Evolutionary conservation across 2,329 filamentous ascomycete species (phyloP), one percentile per base, ranked within the genome.

Genomic region (Beauveria scarabaeidicola): DNA sequence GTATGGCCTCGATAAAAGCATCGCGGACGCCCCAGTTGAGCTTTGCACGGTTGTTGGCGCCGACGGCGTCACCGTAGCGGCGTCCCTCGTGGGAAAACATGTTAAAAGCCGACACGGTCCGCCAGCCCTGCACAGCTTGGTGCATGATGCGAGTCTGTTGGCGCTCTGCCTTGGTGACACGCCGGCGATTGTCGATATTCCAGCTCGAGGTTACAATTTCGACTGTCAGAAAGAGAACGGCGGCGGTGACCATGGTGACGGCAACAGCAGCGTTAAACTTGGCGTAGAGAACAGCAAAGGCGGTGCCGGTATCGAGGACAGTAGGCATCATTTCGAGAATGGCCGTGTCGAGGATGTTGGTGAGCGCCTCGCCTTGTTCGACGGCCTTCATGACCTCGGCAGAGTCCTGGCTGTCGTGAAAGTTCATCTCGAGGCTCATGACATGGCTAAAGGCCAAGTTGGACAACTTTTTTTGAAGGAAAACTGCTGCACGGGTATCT

Each of bases 351-450:
- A 89, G 72, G 2, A 89, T 70, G 41, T 81, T 75, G 46, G 81
- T 81, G 13, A 89, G 72, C 2, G 83, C 78, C 44, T 79, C 75
- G 0, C 84, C 87, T 64, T 87, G 85, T 54, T 81, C 77, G n/a
- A 89, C 79, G 3, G 84, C 81, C 63, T 83, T 81, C 69, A 85
- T 82, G 0, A 90, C 75, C 62, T 87, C 82, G 1, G 83, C 85
- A 1, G 83, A 85, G 58, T 82, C 79, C 63, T 87, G 86, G 53
- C 80, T 79, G 19, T 83, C 82, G 67, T 90, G 87, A 58, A 89
- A 90, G 62, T 89, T 85, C 73, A 86, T 86, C 0, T 84, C 86
- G 1, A 89, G 75, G n/a, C 75, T 77, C 78, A 90, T 84, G 38
- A 90, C 78, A 61, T 90, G 86, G 60, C 80, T 77, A 67, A 88